Conservation (phyloP, 2,329 filamentous ascomycete genomes). For the Calonectria leucothoes region DNA sequence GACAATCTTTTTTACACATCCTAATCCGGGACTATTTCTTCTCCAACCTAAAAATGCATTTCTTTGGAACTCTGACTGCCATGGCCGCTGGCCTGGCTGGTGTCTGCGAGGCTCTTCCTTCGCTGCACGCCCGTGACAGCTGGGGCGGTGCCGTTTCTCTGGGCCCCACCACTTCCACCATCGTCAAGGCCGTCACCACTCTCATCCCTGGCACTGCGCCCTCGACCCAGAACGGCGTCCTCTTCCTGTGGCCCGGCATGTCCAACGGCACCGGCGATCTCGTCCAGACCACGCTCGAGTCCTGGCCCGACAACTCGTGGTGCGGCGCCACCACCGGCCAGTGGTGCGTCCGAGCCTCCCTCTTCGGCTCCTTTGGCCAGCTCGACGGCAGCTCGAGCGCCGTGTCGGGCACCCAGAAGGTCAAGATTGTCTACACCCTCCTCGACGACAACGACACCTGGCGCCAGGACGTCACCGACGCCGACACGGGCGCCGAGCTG, state of each 20-base stretch:
- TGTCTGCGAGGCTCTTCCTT: slow-evolving; percentile 18
- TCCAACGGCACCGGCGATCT: slow-evolving; percentile 36
- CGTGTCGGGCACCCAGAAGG: slow-evolving; percentile 31
- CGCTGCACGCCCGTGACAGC: slow-evolving; percentile 20
- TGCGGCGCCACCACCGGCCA: slow-evolving; percentile 30
- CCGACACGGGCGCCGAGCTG: slow-evolving; percentile 28
- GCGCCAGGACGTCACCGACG: slow-evolving; percentile 31
- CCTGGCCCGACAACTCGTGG: slow-evolving; percentile 35
- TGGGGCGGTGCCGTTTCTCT: slow-evolving; percentile 36
- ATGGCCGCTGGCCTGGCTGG: slow-evolving; percentile 26
- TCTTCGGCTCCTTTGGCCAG: slow-evolving; percentile 35
- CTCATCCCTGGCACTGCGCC: slow-evolving; percentile 30
- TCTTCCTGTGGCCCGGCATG: slow-evolving; percentile 35
- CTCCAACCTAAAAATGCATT: slow-evolving; percentile 16
- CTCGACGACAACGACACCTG: slow-evolving; percentile 35
- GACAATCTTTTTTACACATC: not conserved
- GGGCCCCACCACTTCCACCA: slow-evolving; percentile 34
- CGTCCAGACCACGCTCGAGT: slow-evolving; percentile 34
- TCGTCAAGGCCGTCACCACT: slow-evolving; percentile 36
- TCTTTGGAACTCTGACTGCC: slow-evolving; percentile 22
- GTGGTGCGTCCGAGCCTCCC: slow-evolving; percentile 34
- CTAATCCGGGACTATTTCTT: not conserved
- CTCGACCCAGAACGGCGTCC: slow-evolving; percentile 26
- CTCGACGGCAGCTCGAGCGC: slow-evolving; percentile 25
- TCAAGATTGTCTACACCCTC: slow-evolving; percentile 34